A percentile compares a stretch with the other conserved stretches of the same genome.
These are phyloP conservation scores for Centella asiatica DNA, from an alignment of 129 eudicot species.

Conservation along the genomic window DNA sequence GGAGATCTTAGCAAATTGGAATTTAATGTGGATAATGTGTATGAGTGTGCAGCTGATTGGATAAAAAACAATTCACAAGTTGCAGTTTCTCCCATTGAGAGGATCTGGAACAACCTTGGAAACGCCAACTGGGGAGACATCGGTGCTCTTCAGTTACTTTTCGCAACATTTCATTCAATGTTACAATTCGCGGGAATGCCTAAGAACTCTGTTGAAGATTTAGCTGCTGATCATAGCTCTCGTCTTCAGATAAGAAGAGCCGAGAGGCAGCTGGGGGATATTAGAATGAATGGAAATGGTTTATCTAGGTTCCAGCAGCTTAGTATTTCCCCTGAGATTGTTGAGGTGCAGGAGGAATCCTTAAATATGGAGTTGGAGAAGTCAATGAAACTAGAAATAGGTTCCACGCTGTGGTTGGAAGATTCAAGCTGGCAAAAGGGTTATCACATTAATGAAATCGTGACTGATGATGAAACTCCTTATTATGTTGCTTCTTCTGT, in stretches of 20 bases:
- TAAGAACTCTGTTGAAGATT: slow-evolving; percentile 71
- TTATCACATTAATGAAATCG: slow-evolving; percentile 52
- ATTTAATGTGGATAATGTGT: slow-evolving; percentile 50
- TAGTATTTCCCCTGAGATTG: slow-evolving; percentile 79
- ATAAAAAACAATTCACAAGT: slow-evolving; percentile 48
- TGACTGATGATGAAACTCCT: slow-evolving; percentile 62
- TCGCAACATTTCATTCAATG: slow-evolving; percentile 83
- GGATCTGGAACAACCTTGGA: slow-evolving; percentile 92
- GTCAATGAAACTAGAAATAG: slow-evolving; percentile 58
- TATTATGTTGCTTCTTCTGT: slow-evolving; percentile 49
- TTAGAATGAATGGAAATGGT: slow-evolving; percentile 59
- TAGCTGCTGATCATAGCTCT: slow-evolving; percentile 94
- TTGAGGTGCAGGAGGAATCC: slow-evolving; percentile 81
- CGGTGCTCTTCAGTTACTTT: slow-evolving; percentile 82
- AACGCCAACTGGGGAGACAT: slow-evolving; percentile 96
- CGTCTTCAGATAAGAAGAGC: slow-evolving; percentile 83
- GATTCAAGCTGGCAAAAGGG: slow-evolving; percentile 62
- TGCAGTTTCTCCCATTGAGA: slow-evolving; percentile 71
- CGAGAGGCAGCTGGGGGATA: slow-evolving; percentile 68
- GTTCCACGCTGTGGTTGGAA: slow-evolving; percentile 59
- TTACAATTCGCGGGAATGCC: slow-evolving; percentile 73
- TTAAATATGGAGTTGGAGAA: slow-evolving; percentile 34
- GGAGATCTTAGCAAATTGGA: slow-evolving; percentile 86
- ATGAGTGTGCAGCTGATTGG: slow-evolving; percentile 84
- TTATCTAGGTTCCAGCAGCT: slow-evolving; percentile 54